Evolutionary conservation across 768 basidiomycete species (phyloP), one percentile per base, ranked within the genome.

Genomic region (Rhodocollybia butyracea): DNA sequence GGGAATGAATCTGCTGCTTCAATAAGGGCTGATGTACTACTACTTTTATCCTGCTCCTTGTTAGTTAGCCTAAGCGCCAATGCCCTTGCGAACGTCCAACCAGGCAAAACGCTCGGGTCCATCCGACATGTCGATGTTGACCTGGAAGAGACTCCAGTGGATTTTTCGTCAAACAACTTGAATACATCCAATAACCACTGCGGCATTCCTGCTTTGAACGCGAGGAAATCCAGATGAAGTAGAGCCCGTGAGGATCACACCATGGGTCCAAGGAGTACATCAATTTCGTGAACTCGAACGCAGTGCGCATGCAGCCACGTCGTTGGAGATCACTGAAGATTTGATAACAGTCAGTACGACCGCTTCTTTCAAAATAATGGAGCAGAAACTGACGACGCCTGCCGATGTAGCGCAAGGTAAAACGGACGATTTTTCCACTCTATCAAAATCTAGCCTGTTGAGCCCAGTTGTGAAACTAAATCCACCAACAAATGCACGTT

Each of bases 381-480:
- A 22, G 27, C 88, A 59, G 5, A 36, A 15, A 50, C 48, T 50
- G 68, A 94, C 89, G 84, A 81, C 2, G 94, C 79, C 63, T 91
- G 87, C 54, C 94, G 79, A 61, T 94, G 91, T 1, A 97, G 58
- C 1, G 91, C 94, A 6, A 96, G 81, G 73, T 89, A 98, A 70
- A 99, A 91, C 0, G 93, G 91, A 38, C 96, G 78, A 62, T 96
- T 98, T n/a, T 70, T 98, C 95, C 11, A 97, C 89, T 12, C 73
- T 78, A 59, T 91, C 85, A 66, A 98, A 99, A 64, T 96, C 93
- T 2, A 99, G 80, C 11, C 95, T 81, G 57, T 89, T 89, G 2
- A 78, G 70, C 7, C 95, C 96, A 32, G 73, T 83, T 1, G 91
- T 85, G 69, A 97, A 86, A 60, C 81, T 91, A 76, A 95, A 96